Conservation (phyloP, 306 rosid species). For the Prunus mume region DNA sequence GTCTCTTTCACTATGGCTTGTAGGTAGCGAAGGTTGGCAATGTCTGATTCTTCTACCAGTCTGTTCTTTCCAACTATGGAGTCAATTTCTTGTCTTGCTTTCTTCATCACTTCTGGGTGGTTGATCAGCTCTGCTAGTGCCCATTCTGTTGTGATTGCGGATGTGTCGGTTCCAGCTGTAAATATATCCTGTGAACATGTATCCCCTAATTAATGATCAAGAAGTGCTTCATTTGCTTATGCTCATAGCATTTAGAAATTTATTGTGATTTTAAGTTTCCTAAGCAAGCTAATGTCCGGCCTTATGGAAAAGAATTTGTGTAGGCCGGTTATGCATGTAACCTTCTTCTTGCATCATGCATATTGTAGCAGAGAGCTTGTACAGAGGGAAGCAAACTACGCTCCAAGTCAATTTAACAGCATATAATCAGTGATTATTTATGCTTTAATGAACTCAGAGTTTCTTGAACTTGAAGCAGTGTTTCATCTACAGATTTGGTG, state of each 20-base stretch:
- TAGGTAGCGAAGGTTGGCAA: slow-evolving; percentile 58
- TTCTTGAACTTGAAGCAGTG: neutral
- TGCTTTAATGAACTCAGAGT: no score
- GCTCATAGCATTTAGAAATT: neutral
- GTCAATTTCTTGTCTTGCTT: slow-evolving; percentile 64
- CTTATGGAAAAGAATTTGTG: neutral
- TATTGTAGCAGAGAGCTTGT: no score
- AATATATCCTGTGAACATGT: slow-evolving; percentile 41
- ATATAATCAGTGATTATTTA: no score
- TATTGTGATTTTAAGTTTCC: neutral
- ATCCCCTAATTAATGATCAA: neutral
- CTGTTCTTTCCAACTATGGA: slow-evolving; percentile 47
- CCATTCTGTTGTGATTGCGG: slow-evolving; percentile 58
- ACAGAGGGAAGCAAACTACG: no score
- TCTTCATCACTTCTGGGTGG: slow-evolving; percentile 54
- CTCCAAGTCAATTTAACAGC: no score
- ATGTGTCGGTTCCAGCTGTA: slow-evolving; percentile 56
- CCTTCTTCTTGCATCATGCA: no score
- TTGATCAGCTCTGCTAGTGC: slow-evolving; percentile 73
- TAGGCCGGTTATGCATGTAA: no score
- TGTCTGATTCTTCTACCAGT: slow-evolving; percentile 64
- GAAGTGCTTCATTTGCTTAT: neutral
- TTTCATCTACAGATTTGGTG: neutral
- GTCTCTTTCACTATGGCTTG: slow-evolving; percentile 85
- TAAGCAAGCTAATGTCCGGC: neutral